Percentiles rank a stretch among this genome's conserved stretches.
Conservation (phyloP, 257 asterid species). For the Catharanthus roseus region DNA sequence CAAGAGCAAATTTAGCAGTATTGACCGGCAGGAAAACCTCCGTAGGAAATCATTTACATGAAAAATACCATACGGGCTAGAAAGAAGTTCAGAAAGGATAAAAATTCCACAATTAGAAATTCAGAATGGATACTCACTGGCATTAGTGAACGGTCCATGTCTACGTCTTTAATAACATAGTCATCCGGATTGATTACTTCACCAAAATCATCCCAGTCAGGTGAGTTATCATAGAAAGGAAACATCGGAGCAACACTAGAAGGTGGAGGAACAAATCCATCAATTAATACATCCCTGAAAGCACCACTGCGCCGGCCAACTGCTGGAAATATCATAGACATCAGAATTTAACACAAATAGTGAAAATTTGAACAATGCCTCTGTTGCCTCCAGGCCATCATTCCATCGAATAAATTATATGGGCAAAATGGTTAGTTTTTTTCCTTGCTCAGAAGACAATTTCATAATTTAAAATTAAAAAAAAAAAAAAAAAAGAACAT, state of each 20-base stretch:
- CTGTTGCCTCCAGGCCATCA: not conserved
- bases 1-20: not conserved
- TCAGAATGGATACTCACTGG: constrained; percentile 42
- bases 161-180: constrained; percentile 67
- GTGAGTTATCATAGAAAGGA: constrained; percentile 61
- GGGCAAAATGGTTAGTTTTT: not conserved
- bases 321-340: constrained; percentile 40
- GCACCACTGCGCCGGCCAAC: constrained; percentile 54
- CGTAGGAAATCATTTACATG: not conserved
- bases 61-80: not conserved
- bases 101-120: constrained; percentile 8
- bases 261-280: constrained; percentile 78
- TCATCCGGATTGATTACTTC: constrained; percentile 96
- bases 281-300: constrained; percentile 76
- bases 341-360: not conserved
- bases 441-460: not conserved
- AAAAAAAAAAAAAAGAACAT: not conserved
- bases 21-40: not conserved
- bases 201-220: constrained; percentile 98
- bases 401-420: not conserved
- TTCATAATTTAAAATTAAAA: not conserved
- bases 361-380: not conserved
- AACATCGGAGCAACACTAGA: constrained; percentile 86
- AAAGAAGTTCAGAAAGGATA: not conserved
- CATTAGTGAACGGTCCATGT: constrained; percentile 56